Base-by-base conservation (phyloP, 2,329 filamentous ascomycete genomes). In the Ustulina deusta region DNA sequence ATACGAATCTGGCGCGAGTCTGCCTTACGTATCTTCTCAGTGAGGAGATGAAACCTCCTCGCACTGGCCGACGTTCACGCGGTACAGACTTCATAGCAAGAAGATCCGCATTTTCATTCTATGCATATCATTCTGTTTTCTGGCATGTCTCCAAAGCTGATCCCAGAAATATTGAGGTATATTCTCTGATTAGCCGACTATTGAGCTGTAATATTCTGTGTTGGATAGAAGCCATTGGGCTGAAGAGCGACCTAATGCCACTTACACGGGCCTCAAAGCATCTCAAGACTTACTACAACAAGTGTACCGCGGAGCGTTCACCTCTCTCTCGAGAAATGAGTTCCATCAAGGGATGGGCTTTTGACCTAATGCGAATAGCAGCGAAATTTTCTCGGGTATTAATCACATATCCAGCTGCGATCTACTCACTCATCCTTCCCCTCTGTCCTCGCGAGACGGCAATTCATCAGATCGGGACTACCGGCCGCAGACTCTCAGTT, bases 121-220 rank as follows among this genome's bases (percentile, higher is more conserved):
- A 63, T 48, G 60, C 60, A 38, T 63, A 20, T 22, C 9, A 34
- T 27, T 22, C 60, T 13, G 25, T 46, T 9, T 63, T 36, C 2
- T 56, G 6, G n/a, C 60, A 63, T 15, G 27, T 63, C 29, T 63
- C 60, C 40, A 49, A 56, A n/a, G 60, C 60, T 3, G 40, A 63
- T 40, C 60, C 60, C 3, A 11, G 2, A 5, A 51, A 17, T 7
- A 1, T 46, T 6, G 29, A 56, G 11, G 6, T 56, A 40, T 40
- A 27, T n/a, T 1, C 3, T 2, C 60, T 63, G 2, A 29, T 63
- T 29, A 40, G 13, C 15, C 51, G 38, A 48, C 32, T 63, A 6
- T 32, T 57, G n/a, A 56, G 17, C 5, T 34, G 38, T 5, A 63
- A 57, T 11, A 27, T 63, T 27, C 51, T 63, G 0, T 25, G 51